Base-by-base conservation (phyloP, 2,329 filamentous ascomycete genomes). In the Magnaporthales sp. region DNA sequence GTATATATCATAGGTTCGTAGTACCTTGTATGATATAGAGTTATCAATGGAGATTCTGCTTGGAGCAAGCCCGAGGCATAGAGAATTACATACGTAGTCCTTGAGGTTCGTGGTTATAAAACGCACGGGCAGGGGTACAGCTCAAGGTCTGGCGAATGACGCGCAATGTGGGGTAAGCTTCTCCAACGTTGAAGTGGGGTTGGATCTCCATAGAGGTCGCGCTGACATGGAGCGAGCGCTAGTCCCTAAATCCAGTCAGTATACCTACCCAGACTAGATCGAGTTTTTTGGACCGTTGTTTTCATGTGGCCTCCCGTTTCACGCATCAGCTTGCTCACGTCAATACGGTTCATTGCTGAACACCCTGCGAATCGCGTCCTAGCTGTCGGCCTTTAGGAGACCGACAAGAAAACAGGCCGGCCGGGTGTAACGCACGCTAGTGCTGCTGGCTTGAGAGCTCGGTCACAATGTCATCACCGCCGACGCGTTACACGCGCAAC, bases 401-500 rank as follows among this genome's bases (percentile, higher is more conserved):
- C 7, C 38, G 19, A 7, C 4, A 1, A 3, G 38, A 3, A n/a
- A 51, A 51, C 19, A n/a, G n/a, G 38, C 19, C 19, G n/a, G 38
- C 19, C 19, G 38, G 38, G 6, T 51, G 38, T 7, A 19, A 51
- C 38, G 19, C 38, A 19, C 6, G 38, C 19, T 19, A 15, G 6
- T 51, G 38, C 38, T 51, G 19, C 38, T 51, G 19, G 15, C 19
- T 51, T 51, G 38, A 51, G 38, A 7, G 19, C 38, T n/a, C 38
- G 2, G 19, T 51, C 46, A 65, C 29, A 26, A 65, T 65, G 63
- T 56, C 63, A 6, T 58, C 63, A 15, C 63, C 63, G 27, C 63
- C 63, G 27, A 58, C 32, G n/a, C 54, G 54, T 13, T 65, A 65
- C 46, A 65, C 60, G 19, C 60, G 27, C 15, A 65, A 51, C 63